phyloP scores from a whole-genome alignment of 352 stramenopile genomes.

The Blastocystis sp. region DNA sequence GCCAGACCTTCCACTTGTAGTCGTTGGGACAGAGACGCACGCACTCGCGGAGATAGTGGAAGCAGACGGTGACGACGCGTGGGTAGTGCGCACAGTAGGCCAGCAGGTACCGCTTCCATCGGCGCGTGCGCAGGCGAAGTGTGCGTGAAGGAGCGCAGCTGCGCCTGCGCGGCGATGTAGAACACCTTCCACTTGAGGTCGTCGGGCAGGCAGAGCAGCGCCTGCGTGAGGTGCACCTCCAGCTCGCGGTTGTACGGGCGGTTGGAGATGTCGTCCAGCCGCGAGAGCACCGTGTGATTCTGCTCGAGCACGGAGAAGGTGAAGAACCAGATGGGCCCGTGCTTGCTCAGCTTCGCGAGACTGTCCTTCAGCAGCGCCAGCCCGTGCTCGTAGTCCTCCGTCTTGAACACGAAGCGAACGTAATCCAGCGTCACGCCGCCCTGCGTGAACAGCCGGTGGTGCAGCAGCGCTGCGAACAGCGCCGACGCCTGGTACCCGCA shows the following conservation, averaged over 20 bases:
- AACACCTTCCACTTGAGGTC: constrained; percentile 39
- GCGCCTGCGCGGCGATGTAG: constrained; percentile 56
- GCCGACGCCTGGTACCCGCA: background rate
- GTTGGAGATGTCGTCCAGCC: no score
- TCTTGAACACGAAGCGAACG: constrained; percentile 38
- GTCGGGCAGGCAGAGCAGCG: constrained; percentile 5
- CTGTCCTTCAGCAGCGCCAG: background rate
- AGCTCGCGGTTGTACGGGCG: constrained; percentile 4
- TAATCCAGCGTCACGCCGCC: constrained; percentile 19
- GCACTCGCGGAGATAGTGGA: background rate
- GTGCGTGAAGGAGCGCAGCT: constrained; percentile 50
- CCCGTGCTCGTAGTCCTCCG: background rate
- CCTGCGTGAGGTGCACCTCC: background rate
- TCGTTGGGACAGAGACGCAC: background rate
- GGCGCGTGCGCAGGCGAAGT: no score
- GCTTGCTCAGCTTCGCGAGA: constrained; percentile 14
- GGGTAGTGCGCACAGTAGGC: constrained; percentile 6
- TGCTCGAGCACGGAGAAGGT: constrained; percentile 49
- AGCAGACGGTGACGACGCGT: background rate
- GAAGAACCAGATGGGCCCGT: constrained; percentile 56
- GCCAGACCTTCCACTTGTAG: constrained; percentile 59
- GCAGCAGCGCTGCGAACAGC: constrained; percentile 34
- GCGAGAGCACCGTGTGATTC: background rate
- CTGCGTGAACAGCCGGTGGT: constrained; percentile 5
- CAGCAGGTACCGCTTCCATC: no score